These are phyloP conservation scores for Sesbania bispinosa DNA, from an alignment of 306 rosid species.

Conservation along the genomic window DNA sequence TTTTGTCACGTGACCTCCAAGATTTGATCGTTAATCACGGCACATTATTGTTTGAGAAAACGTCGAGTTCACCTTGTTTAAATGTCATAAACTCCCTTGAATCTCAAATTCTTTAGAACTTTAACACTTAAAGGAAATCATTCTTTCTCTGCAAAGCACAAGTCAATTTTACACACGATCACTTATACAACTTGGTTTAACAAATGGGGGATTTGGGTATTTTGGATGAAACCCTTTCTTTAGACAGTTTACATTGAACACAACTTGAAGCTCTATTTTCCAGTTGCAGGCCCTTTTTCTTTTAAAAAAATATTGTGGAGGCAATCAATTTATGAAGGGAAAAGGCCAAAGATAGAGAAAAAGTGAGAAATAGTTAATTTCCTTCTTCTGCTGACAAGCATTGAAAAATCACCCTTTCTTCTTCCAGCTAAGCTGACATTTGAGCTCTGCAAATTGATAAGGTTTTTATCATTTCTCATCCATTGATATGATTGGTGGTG, in stretches of 20 bases:
- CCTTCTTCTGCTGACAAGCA: slow-evolving; percentile 32
- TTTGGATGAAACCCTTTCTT: slow-evolving; percentile 27
- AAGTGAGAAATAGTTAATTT: slow-evolving; percentile 4
- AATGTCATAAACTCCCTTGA: slow-evolving; percentile 10
- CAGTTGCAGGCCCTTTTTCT: slow-evolving; percentile 19
- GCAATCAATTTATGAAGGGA: slow-evolving; percentile 14
- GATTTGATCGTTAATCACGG: too few relatives aligned
- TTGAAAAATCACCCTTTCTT: slow-evolving; percentile 37
- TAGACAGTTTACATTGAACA: slow-evolving; percentile 35
- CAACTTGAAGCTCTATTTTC: slow-evolving; percentile 39
- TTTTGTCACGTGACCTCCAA: too few relatives aligned
- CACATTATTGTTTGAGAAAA: background rate
- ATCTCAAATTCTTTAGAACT: slow-evolving; percentile 2
- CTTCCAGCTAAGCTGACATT: slow-evolving; percentile 27
- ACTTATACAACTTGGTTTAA: slow-evolving; percentile 25
- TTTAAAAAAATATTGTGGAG: slow-evolving; percentile 17
- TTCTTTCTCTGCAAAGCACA: slow-evolving; percentile 31
- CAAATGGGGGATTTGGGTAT: slow-evolving; percentile 30
- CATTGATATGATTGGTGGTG: slow-evolving; percentile 45
- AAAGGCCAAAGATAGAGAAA: background rate
- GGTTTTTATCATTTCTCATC: slow-evolving; percentile 40
- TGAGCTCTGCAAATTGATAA: slow-evolving; percentile 16
- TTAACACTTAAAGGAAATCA: slow-evolving; percentile 14
- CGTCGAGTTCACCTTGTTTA: slow-evolving; percentile 2
- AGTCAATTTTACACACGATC: slow-evolving; percentile 29